Conservation (phyloP, 805 yeast species). For the Wickerhamiella dianesei region DNA sequence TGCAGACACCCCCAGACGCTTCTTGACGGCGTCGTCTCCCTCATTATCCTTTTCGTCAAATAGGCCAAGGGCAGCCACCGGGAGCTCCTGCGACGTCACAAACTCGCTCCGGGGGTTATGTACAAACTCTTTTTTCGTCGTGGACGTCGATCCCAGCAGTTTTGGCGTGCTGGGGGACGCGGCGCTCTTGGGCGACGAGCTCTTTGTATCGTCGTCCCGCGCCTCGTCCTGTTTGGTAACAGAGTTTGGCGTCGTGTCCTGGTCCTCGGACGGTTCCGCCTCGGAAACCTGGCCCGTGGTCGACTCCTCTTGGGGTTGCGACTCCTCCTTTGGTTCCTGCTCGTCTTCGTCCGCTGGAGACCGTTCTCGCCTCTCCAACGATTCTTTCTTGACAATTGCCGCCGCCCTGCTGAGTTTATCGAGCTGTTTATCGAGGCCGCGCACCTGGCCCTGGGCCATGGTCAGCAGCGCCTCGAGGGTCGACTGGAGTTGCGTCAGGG, state of each 20-base stretch:
- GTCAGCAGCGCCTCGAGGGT: constrained; percentile 17
- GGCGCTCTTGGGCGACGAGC: no score
- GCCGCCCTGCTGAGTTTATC: constrained; percentile 15
- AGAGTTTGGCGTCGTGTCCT: background rate
- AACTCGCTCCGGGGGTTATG: constrained; percentile 67
- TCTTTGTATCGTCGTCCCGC: no score
- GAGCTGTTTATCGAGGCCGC: constrained; percentile 15
- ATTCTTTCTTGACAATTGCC: constrained; percentile 15
- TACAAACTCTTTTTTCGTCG: constrained; percentile 23
- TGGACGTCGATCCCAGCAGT: background rate
- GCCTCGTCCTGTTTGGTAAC: background rate
- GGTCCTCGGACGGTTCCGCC: no score
- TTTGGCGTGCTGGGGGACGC: background rate
- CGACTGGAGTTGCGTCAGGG: constrained; percentile 13
- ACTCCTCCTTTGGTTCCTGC: background rate
- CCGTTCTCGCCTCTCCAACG: constrained; percentile 4
- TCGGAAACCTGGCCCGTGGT: no score
- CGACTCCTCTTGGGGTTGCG: no score
- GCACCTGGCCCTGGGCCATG: constrained; percentile 16
- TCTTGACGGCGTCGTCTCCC: constrained; percentile 60
- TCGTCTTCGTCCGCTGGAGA: constrained; percentile 1
- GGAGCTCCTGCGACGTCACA: constrained; percentile 55
- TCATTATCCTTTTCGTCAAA: constrained; percentile 51
- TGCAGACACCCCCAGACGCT: constrained; percentile 77
- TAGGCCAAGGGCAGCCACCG: constrained; percentile 53